phyloP scores from a whole-genome alignment of 2,329 filamentous ascomycete species.

The Parafenestella ontariensis region DNA sequence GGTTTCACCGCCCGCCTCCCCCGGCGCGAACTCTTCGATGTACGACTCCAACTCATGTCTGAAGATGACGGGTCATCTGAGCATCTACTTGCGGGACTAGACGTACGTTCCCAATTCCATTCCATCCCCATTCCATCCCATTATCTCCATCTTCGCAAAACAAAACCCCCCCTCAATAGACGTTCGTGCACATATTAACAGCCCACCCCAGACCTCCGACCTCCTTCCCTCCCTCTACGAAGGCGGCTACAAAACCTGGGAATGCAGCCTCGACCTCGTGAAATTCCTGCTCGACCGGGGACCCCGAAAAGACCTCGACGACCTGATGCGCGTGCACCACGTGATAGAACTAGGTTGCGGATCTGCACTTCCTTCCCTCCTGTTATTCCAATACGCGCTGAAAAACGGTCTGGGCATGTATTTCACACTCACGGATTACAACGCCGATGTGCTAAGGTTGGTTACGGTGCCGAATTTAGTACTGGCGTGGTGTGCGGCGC shows the following conservation, averaged over 20 bases:
- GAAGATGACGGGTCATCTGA: conserved; percentile 57
- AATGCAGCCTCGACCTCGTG: conserved; percentile 81
- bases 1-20: conserved; percentile 65
- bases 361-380: conserved; percentile 74
- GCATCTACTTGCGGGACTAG: conserved; percentile 39
- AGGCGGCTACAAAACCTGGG: conserved; percentile 89
- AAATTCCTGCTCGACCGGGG: conserved; percentile 64
- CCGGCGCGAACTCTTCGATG: conserved; percentile 80
- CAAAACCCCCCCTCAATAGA: too few relatives aligned
- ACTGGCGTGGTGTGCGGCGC: conserved; percentile 64
- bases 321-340: conserved; percentile 57
- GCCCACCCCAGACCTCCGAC: conserved; percentile 62
- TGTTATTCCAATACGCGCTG: conserved; percentile 70
- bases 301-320: conserved; percentile 58
- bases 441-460: conserved; percentile 76
- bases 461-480: conserved; percentile 82
- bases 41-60: conserved; percentile 81
- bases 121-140: background rate
- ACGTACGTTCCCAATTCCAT: conserved; percentile 6
- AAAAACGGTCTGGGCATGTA: conserved; percentile 59
- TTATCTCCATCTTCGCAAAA: too few relatives aligned
- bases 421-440: conserved; percentile 79
- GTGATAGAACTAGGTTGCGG: conserved; percentile 75
- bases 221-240: conserved; percentile 84
- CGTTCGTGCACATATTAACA: background rate